Base-by-base conservation (phyloP, 441 rosid species). In the Caryocar brasiliense region DNA sequence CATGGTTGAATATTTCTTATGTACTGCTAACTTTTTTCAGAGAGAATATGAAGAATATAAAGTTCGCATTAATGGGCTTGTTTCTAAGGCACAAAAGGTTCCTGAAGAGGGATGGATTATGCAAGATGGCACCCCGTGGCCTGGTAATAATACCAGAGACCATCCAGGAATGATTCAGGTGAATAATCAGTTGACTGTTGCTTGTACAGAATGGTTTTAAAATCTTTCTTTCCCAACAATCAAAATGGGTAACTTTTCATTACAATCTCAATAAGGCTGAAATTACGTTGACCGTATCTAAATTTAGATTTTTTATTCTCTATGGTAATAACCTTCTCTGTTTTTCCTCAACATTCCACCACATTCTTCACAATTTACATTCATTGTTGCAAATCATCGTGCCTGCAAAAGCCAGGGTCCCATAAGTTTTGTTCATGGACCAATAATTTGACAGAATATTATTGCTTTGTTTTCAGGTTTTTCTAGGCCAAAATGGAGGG, bases 81-180 rank as follows among this genome's bases (percentile, higher is more conserved):
- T 92, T 51, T 75, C 95, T 29, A 88, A 92, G 75, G 95, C 98
- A 13, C 75, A 71, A 36, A 92, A 88, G 51, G 65, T 83, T 71
- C 98, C 98, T 15, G 96, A 87, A 66, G 98, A 85, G 77, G 98
- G 98, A 57, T 92, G 98, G 96, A 75, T 85, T 26, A 85, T 92
- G 96, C 98, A 92, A 75, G 98, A 92, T 66, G 98, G 98, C 30
- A 92, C 98, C 19, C 98, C 98, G 0, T 92, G 98, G 98, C 98
- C 98, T 50, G 98, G 98, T 61, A 92, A 92, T 73, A 92, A 92
- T 70, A 80, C 74, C 51, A 81, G 97, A 66, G 98, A 92, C 58
- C 98, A 88, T 82, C 98, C 98, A 19, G 98, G 98, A 69, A 92
- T 92, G 98, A 92, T 92, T 57, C 98, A 92, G 95, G 98, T 85